A percentile compares a stretch with the other conserved stretches of the same genome.
phyloP scores from a whole-genome alignment of 2,329 filamentous ascomycete genomes.

The Fusarium fracticaudum region DNA sequence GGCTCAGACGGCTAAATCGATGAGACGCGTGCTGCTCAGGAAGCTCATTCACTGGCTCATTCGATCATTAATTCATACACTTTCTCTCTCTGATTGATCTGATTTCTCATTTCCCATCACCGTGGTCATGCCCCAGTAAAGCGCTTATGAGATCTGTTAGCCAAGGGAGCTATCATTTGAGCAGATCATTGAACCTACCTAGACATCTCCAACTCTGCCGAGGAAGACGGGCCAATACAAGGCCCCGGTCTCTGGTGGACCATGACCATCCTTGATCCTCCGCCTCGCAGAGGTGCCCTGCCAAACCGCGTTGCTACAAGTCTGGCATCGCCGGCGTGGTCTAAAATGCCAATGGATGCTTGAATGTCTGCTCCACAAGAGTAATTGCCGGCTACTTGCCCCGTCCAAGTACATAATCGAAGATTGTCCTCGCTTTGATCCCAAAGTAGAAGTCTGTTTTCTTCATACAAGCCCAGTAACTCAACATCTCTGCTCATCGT shows the following conservation, averaged over 20 bases:
- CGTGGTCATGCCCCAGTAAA: slow-evolving; percentile 9
- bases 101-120: slow-evolving; percentile 2
- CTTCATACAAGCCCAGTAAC: slow-evolving; percentile 15
- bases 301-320: slow-evolving; percentile 29
- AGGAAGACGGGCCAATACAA: slow-evolving; percentile 26
- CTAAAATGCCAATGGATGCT: slow-evolving; percentile 24
- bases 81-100: slow-evolving; percentile 16
- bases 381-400: slow-evolving; percentile 36
- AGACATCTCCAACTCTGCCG: slow-evolving; percentile 18
- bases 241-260: slow-evolving; percentile 31
- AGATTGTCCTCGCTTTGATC: slow-evolving; percentile 41
- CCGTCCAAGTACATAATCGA: slow-evolving; percentile 44
- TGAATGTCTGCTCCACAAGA: slow-evolving; percentile 27
- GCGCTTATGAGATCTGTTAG: slow-evolving; percentile 11
- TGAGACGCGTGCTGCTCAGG: slow-evolving; percentile 24
- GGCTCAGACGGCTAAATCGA: slow-evolving; percentile 18
- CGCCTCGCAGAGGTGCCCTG: slow-evolving; percentile 35
- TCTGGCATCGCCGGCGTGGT: slow-evolving; percentile 33
- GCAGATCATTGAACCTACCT: slow-evolving; percentile 21
- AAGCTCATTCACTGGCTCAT: slow-evolving; percentile 24
- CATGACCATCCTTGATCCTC: slow-evolving; percentile 31
- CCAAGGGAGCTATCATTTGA: not conserved
- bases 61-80: slow-evolving; percentile 1
- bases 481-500: slow-evolving; percentile 22
- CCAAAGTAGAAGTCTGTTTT: slow-evolving; percentile 42